phyloP scores from a whole-genome alignment of 768 basidiomycete genomes.

The Suillus cothurnatus region DNA sequence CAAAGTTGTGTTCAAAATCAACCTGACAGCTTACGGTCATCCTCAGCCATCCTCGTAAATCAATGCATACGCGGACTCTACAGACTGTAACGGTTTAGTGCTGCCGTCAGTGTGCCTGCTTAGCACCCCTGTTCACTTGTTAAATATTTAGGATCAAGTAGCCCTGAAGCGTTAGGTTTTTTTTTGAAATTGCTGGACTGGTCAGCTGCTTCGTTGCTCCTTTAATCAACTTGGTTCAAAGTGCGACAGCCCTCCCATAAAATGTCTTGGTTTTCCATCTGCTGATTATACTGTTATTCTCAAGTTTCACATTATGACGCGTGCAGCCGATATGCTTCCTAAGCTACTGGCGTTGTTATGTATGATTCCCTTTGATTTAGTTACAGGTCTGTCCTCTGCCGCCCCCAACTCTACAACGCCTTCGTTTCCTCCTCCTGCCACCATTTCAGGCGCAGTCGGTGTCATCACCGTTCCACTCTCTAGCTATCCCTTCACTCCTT shows the following conservation, averaged over 20 bases:
- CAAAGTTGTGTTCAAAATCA: too few species aligned
- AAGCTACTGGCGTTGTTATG: neutral
- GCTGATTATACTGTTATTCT: neutral
- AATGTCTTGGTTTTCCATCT: neutral
- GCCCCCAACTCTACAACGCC: neutral
- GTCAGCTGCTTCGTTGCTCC: too few species aligned
- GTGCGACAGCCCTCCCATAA: neutral
- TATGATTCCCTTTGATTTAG: neutral
- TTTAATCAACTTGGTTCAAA: too few species aligned
- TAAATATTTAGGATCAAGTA: too few species aligned
- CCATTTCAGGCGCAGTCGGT: slow-evolving; percentile 16
- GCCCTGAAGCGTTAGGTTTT: too few species aligned
- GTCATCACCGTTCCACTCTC: slow-evolving; percentile 36
- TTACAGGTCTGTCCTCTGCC: neutral
- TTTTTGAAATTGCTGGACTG: too few species aligned
- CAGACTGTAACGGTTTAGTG: too few species aligned
- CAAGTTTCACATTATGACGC: neutral
- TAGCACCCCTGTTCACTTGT: too few species aligned
- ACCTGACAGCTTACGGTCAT: too few species aligned
- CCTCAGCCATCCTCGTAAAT: too few species aligned
- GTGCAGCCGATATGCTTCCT: neutral
- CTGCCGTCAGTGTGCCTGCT: too few species aligned
- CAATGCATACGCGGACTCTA: too few species aligned
- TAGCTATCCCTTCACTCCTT: slow-evolving; percentile 49
- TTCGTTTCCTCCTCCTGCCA: neutral